Conservation (phyloP, 2,329 filamentous ascomycete genomes). For the Onygenales sp. region DNA sequence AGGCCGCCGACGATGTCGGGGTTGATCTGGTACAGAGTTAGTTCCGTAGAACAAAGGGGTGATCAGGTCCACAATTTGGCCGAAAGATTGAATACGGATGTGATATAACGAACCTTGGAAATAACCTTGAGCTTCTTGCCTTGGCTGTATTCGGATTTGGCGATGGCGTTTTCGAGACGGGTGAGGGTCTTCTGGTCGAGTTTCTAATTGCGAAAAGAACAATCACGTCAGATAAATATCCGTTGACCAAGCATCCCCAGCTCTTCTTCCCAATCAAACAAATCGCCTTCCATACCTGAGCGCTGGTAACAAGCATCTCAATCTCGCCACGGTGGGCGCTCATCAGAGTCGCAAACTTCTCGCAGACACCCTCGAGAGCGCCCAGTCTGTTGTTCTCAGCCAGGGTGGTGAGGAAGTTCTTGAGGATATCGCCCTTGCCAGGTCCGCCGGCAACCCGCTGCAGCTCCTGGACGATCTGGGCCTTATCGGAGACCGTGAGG, state of each 20-base stretch:
- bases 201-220: slow-evolving; percentile 41
- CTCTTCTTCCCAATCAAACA: not conserved
- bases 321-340: slow-evolving; percentile 84
- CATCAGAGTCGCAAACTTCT: slow-evolving; percentile 84
- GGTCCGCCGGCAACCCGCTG: slow-evolving; percentile 65
- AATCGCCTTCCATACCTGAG: slow-evolving; percentile 54
- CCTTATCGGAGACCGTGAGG: slow-evolving; percentile 70
- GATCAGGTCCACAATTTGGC: not conserved
- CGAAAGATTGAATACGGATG: not conserved
- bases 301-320: slow-evolving; percentile 84
- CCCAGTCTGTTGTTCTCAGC: slow-evolving; percentile 94
- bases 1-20: slow-evolving; percentile 89
- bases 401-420: slow-evolving; percentile 85
- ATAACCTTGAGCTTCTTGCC: slow-evolving; percentile 98
- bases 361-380: slow-evolving; percentile 68
- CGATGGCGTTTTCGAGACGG: slow-evolving; percentile 76
- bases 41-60: not conserved
- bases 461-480: slow-evolving; percentile 75
- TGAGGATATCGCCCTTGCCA: slow-evolving; percentile 69
- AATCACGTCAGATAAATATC: not conserved
- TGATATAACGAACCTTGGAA: slow-evolving; percentile 56
- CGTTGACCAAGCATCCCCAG: no score
- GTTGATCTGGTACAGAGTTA: slow-evolving; percentile 57
- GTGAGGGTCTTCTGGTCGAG: slow-evolving; percentile 79
- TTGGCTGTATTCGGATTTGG: slow-evolving; percentile 80